phyloP scores from a whole-genome alignment of 108 stramenopile genomes.

The Skeletonema menzelii region DNA sequence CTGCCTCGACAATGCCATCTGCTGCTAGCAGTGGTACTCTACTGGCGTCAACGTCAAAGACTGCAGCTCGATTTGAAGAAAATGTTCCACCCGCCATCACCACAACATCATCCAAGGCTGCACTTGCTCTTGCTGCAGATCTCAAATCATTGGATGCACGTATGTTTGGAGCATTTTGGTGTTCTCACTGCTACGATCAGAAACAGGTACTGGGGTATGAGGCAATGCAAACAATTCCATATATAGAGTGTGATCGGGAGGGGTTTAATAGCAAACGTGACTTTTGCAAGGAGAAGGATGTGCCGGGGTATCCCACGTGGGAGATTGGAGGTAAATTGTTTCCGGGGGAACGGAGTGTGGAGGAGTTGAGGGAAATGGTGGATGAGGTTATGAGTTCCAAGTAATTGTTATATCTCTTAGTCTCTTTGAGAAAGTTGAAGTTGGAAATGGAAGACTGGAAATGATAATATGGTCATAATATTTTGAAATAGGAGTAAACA shows the following conservation, averaged over 20 bases:
- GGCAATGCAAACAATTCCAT: constrained; percentile 78
- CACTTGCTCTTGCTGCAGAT: constrained; percentile 62
- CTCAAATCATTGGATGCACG: constrained; percentile 68
- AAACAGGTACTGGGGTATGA: constrained; percentile 81
- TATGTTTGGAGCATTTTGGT: constrained; percentile 97
- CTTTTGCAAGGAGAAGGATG: constrained; percentile 71
- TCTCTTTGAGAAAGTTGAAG: too few relatives aligned
- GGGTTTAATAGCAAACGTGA: constrained; percentile 66
- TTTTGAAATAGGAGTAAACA: too few relatives aligned
- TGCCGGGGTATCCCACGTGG: constrained; percentile 97
- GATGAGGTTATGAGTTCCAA: constrained; percentile 30
- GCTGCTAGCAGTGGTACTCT: constrained; percentile 23
- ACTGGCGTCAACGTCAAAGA: constrained; percentile 27
- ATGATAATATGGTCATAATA: background rate
- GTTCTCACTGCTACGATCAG: constrained; percentile 94
- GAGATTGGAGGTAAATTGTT: constrained; percentile 92
- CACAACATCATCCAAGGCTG: constrained; percentile 60
- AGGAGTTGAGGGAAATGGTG: constrained; percentile 89
- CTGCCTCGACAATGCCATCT: constrained; percentile 3
- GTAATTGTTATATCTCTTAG: too few relatives aligned
- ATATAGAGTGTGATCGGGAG: constrained; percentile 89
- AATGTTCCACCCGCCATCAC: constrained; percentile 80
- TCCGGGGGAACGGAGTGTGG: constrained; percentile 90
- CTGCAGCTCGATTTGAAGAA: constrained; percentile 22
- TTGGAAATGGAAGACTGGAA: background rate